phyloP scores from a whole-genome alignment of 805 yeast genomes.

The Metschnikowia continentalis region DNA sequence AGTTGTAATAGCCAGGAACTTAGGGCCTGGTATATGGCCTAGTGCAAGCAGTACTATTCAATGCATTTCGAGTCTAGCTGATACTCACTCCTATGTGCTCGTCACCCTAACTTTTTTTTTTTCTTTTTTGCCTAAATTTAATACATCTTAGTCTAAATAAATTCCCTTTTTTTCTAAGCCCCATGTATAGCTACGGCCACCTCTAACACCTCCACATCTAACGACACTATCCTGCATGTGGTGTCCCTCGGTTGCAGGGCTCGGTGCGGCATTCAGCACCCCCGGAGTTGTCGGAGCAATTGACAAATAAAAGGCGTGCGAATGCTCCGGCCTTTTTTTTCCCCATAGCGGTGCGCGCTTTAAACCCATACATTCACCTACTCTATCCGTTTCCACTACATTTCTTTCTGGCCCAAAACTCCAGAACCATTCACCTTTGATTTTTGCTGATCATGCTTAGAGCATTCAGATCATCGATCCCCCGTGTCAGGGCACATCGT shows the following conservation, averaged over 20 bases:
- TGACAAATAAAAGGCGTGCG: conserved; percentile 14
- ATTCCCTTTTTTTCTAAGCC: too few species aligned
- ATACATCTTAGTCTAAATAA: too few species aligned
- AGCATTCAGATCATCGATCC: conserved; percentile 37
- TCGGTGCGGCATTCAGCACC: conserved; percentile 6
- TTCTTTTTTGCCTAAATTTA: too few species aligned
- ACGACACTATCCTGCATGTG: neutral
- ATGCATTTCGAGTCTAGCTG: too few species aligned
- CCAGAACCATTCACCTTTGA: neutral
- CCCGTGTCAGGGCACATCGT: conserved; percentile 32
- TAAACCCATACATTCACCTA: neutral
- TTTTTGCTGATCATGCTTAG: conserved; percentile 33
- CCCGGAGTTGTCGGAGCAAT: conserved; percentile 13
- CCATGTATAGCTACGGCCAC: too few species aligned
- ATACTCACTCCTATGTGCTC: too few species aligned
- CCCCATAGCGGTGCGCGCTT: conserved; percentile 4
- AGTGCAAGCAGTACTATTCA: too few species aligned
- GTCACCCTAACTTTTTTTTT: too few species aligned
- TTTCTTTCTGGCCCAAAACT: conserved; percentile 2
- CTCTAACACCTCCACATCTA: neutral
- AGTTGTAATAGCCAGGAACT: too few species aligned
- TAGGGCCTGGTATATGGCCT: too few species aligned
- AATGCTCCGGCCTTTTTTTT: conserved; percentile 6
- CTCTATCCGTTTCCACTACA: neutral
- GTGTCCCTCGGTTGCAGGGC: neutral